Conservation (phyloP, 2,329 filamentous ascomycete species). For the Fusarium chuoi region DNA sequence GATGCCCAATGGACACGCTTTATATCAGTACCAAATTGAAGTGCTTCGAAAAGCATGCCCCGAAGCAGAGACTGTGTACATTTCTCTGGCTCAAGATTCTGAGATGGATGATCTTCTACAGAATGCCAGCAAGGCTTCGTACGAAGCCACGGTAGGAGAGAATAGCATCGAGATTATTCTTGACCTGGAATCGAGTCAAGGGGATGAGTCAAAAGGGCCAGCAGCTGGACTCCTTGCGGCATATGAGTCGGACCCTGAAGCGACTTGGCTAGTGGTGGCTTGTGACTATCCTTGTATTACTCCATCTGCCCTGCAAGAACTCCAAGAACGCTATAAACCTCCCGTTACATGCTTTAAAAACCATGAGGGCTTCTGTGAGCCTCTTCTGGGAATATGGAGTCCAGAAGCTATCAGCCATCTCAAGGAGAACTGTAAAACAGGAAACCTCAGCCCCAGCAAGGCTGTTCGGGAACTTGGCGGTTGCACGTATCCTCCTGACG, state of each 20-base stretch:
- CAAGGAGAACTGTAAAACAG: not conserved
- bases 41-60: not conserved
- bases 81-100: not conserved
- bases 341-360: not conserved
- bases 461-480: not conserved
- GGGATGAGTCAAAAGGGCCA: not conserved
- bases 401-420: not conserved
- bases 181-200: rapidly evolving
- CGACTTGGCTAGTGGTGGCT: not conserved
- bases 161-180: not conserved
- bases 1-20: not conserved
- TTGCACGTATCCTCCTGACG: not conserved
- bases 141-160: rapidly evolving
- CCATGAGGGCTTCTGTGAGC: not conserved
- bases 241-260: not conserved
- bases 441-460: not conserved
- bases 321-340: not conserved
- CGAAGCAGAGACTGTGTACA: not conserved
- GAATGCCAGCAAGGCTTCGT: rapidly evolving
- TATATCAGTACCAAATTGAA: not conserved
- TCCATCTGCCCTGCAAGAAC: rapidly evolving
- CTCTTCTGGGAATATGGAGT: not conserved
- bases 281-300: not conserved
- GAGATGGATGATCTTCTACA: not conserved
- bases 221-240: not conserved